Evolutionary conservation across 2,329 filamentous ascomycete species (phyloP), one percentile per base, ranked within the genome.

Genomic region (Metarhizium sp.): DNA sequence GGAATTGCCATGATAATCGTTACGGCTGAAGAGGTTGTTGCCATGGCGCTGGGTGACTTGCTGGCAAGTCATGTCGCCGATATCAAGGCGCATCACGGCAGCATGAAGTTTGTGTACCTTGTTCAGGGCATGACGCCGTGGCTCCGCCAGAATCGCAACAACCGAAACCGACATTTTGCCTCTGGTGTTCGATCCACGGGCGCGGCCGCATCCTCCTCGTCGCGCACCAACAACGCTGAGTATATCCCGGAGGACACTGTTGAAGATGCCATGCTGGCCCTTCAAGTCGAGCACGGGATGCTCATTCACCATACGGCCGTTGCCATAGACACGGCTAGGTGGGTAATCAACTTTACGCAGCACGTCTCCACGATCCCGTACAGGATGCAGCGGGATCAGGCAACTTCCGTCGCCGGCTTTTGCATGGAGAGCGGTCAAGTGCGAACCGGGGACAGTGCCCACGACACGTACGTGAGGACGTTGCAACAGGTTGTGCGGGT

Each of bases 391-490:
- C 70, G 71, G 25, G 79, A 82, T 55, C 68, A 70, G 38, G 67
- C 71, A 51, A 74, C 74, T 54, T 75, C 78, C 1, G 74, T 78
- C 13, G 83, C 82, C 1, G 77, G 80, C 0, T 92, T 92, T 67
- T 92, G 88, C 70, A 91, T 92, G 86, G 87, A 90, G 53, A 75
- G 76, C 1, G 88, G 88, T 0, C 88, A 92, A 69, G 86, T 92
- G 46, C 82, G 81, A 54, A 81, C 84, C 0, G 88, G 88, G 32
- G 80, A 86, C 32, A 79, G 82, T 47, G 71, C 78, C 2, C 67
- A 73, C 6, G 88, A 92, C 62, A 89, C 84, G 0, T 92, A 86
- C 59, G 73, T 83, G 48, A 81, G 82, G 60, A 89, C 92, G 87
- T 72, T 94, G 52, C 85, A 90, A 69, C 85, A 91, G 69, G 81